Evolutionary conservation across 75 land plant species (phyloP), one percentile per base, ranked within the genome.

Genomic region (Pseudotsuga menziesii): DNA sequence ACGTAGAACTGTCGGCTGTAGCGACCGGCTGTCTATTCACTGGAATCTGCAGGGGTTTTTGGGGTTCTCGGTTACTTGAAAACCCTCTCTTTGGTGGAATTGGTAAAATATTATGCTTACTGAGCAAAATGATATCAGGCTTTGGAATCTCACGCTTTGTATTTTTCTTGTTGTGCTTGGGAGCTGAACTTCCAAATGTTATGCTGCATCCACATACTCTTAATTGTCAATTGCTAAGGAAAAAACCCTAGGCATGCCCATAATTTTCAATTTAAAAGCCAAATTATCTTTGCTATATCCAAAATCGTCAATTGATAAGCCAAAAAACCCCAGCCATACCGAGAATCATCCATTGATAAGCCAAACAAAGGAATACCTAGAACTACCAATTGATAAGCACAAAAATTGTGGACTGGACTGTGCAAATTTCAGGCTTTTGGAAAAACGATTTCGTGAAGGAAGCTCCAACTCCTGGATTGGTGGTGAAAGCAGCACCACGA

Each of bases 1-100:
- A 89, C 86, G 84, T 79, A 16, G 90, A 87, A 79, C 94, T 92
- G 60, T 88, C 88, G 22, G 94, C 87, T 57, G 92, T 88, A 80
- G 85, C 88, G 60, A 61, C 80, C 58, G 81, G 72, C 62, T 87
- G 80, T 60, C 82, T 84, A 81, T 88, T 64, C 22, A 27, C 67
- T 20, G 88, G 83, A 73, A 84, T 83, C 73, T 82, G 93, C 17
- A 87, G 22, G 62, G 73, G 78, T 29, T 83, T 62, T 44, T 78
- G 82, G 35, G 81, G 69, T 11, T 73, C 75, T 22, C 54, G 14
- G 58, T 75, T 77, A 52, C 69, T 27, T 15, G 78, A 77, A 77
- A 69, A 79, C 20, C 87, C 82, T 12, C 80, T 54, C 76, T 75
- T 90, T 2, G 89, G 83, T 52, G 92, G 80, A 61, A 82, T 29